phyloP scores from a whole-genome alignment of 768 basidiomycete genomes.

The Pholiota molesta region DNA sequence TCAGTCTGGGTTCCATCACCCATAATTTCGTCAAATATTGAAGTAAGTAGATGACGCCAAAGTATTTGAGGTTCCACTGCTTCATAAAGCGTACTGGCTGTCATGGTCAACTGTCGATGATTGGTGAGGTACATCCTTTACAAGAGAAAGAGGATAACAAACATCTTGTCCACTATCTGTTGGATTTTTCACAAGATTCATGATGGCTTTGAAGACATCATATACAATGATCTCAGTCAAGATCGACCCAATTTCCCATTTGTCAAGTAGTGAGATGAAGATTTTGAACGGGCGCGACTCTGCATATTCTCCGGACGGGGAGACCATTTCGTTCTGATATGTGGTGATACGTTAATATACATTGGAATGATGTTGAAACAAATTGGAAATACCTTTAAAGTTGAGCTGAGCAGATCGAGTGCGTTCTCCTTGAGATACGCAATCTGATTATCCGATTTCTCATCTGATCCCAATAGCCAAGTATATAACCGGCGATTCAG shows the following conservation, averaged over 20 bases:
- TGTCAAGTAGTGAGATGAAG: conserved; percentile 92
- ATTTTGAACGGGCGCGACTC: conserved; percentile 93
- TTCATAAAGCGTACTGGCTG: conserved; percentile 88
- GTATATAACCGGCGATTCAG: conserved; percentile 91
- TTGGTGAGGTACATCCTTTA: not conserved
- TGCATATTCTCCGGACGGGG: conserved; percentile 70
- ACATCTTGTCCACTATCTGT: conserved; percentile 67
- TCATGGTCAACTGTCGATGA: conserved; percentile 63
- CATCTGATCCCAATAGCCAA: conserved; percentile 88
- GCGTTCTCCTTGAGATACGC: conserved; percentile 69
- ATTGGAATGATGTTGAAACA: not conserved
- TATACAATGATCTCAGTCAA: conserved; percentile 80
- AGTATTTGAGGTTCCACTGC: conserved; percentile 87
- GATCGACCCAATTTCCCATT: conserved; percentile 91
- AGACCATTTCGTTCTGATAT: conserved; percentile 73
- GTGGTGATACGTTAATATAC: conserved; percentile 1
- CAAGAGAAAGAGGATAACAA: conserved; percentile 20
- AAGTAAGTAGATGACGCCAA: conserved; percentile 76
- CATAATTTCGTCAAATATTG: conserved; percentile 57
- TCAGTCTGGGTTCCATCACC: conserved; percentile 47
- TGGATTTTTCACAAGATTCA: conserved; percentile 52
- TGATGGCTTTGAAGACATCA: conserved; percentile 78
- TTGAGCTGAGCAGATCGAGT: conserved; percentile 69
- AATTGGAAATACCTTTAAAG: conserved; percentile 58
- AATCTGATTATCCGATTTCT: conserved; percentile 75